phyloP scores from a whole-genome alignment of 129 eudicot genomes.

The Chrysanthemum makinoi region DNA sequence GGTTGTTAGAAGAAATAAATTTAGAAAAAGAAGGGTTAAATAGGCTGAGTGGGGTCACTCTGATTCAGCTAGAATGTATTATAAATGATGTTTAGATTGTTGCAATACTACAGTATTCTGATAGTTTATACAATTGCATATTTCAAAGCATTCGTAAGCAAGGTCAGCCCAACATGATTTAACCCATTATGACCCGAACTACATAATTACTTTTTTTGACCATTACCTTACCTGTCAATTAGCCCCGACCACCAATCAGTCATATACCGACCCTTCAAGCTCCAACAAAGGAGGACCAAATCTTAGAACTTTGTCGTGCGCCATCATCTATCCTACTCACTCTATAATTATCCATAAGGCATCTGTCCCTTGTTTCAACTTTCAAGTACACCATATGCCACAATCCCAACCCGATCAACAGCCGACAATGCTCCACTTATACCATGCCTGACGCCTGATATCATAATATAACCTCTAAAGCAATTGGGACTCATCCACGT shows the following conservation, averaged over 20 bases:
- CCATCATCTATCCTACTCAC: slow-evolving; percentile 2
- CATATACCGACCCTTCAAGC: slow-evolving; percentile 10
- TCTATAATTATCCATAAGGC: slow-evolving; percentile 1
- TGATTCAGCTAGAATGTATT: background rate
- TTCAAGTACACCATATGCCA: slow-evolving; percentile 25
- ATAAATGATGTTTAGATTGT: background rate
- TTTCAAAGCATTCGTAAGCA: too few relatives aligned
- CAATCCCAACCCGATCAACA: background rate
- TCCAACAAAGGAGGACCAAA: slow-evolving; percentile 14
- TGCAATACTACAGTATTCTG: background rate
- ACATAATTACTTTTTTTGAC: background rate
- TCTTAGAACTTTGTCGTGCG: slow-evolving; percentile 23
- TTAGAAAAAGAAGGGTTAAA: too few relatives aligned
- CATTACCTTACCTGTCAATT: background rate
- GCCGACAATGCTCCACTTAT: slow-evolving; percentile 27
- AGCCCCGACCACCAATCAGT: slow-evolving; percentile 7
- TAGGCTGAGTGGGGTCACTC: background rate
- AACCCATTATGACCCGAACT: background rate
- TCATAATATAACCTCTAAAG: slow-evolving; percentile 22
- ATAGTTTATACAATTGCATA: too few relatives aligned
- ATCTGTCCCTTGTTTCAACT: slow-evolving; percentile 22
- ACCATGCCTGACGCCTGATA: slow-evolving; percentile 20
- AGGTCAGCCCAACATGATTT: background rate
- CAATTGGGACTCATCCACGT: slow-evolving; percentile 14
- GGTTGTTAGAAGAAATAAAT: too few relatives aligned